Base-by-base conservation (phyloP, 164 flowering plant genomes). In the Magnolia kwangsiensis region DNA sequence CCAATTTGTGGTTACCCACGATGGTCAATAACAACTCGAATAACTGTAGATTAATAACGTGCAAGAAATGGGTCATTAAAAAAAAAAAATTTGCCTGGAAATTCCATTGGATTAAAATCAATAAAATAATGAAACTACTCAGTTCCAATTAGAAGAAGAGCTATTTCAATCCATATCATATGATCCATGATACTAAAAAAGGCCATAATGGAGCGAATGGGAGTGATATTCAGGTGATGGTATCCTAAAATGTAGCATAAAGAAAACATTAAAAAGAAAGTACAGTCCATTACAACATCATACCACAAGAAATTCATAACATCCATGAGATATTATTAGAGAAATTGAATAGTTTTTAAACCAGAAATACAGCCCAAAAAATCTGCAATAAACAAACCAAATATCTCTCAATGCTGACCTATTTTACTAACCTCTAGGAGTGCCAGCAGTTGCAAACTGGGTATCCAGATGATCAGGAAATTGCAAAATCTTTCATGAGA, bases 1-100 rank as follows among this genome's bases (percentile, higher is more conserved):
- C 82, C 63, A 94, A 81, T 79, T 80, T 91, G 65, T 83, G 24
- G 81, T 90, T 90, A 50, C 94, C 94, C 77, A 91, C 84, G 24
- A 94, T 78, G 64, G 98, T 96, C 85, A 94, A 77, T 50, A 94
- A 81, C 82, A 91, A 89, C 82, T 96, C 99, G 82, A 96, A 88
- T 69, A 96, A 81, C 98, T 96, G 92, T 76, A 84, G 19, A 51
- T 73, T 61, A 16, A 76, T 18, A 77, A 21, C 72, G 29, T 19
- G 27, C 21, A 74, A 31, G 61, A 72, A 65, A 51, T 49, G 55
- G 10, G 7, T 71, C 69, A 68, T 8, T 13, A 51, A 51, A 68
- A 49, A 27, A 51, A 51, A 68, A 37, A 67, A 65, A n/a, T n/a
- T n/a, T 27, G 51, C 27, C 31, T 55, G 16, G 37, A 13, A 68